Evolutionary conservation across 208 protist species (phyloP).

Genomic region (Crithidia brevicula): DNA sequence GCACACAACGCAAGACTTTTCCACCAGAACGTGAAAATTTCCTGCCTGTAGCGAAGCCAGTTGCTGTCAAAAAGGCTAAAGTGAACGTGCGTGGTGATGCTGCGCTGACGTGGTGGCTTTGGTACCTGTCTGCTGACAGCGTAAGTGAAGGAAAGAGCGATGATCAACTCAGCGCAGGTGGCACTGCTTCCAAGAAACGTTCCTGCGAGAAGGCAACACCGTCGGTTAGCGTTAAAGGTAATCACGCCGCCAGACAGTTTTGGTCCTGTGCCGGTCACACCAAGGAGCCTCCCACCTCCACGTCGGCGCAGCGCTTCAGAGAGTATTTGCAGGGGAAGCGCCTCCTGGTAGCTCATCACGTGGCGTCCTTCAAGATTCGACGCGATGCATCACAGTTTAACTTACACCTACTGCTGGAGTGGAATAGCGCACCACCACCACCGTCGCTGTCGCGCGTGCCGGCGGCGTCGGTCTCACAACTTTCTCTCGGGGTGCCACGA

Average conservation of each 20-base stretch:
- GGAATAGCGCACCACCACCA: slow-evolving; percentile 5
- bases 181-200: too few species aligned
- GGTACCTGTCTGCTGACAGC: slow-evolving; percentile 20
- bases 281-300: background rate
- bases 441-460: background rate
- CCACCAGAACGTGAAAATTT: too few species aligned
- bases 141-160: too few species aligned
- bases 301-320: background rate
- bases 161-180: too few species aligned
- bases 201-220: too few species aligned
- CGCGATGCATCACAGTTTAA: slow-evolving; percentile 20
- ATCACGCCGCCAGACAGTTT: background rate
- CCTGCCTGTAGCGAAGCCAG: too few species aligned
- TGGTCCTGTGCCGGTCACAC: slow-evolving; percentile 12
- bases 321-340: slow-evolving; percentile 8
- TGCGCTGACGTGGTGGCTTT: slow-evolving; percentile 29
- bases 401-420: slow-evolving; percentile 29
- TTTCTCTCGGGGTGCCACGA: too few species aligned
- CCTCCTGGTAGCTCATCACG: background rate
- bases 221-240: too few species aligned
- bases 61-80: slow-evolving; percentile 8
- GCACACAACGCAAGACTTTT: too few species aligned
- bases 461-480: background rate
- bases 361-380: slow-evolving; percentile 16
- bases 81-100: slow-evolving; percentile 40